Base-by-base conservation (phyloP, 2,329 filamentous ascomycete genomes). In the Aspergillus sclerotialis region DNA sequence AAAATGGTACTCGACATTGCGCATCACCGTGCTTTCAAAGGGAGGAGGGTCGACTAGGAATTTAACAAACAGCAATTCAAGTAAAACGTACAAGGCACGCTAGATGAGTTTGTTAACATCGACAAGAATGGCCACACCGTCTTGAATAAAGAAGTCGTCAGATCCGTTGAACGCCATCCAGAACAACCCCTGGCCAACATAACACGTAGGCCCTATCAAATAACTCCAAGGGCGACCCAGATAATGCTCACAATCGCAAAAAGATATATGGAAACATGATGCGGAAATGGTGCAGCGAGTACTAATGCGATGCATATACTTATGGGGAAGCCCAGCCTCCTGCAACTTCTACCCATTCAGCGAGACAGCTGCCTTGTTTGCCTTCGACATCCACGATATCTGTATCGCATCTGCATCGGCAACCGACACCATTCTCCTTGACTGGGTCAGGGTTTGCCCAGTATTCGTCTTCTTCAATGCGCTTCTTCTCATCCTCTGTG, bases 341-440 rank as follows among this genome's bases (percentile, higher is more conserved):
- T 30, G 89, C 90, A 50, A 95, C 88, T 40, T 95, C 87, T 10
- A 98, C 92, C 92, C 92, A 98, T 65, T 98, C 88, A 7, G 86
- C 76, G 37, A 95, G 71, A 65, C 92, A 98, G 48, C 87, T 94
- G 42, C 92, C 92, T 59, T 94, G 85, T 65, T 96, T 98, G 62
- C 88, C 89, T 68, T 98, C 92, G 16, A 98, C 89, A 56, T 98
- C 92, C 33, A 90, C 86, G 56, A 96, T 93, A 58, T 98, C 92
- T 4, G 88, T 95, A 56, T 98, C 92, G 63, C 92, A 98, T 58
- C 84, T 82, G 70, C 92, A 98, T 53, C 92, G 80, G 67, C 92
- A 98, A 24, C 92, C 92, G 7, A 98, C 89, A 24, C 92, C 92
- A 51, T 96, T 96, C 67, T 95, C 89, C 67, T 92, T 89, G 48